These are phyloP conservation scores for Hypoxylon crocopeplum DNA, from an alignment of 495 filamentous ascomycete genomes.

Conservation along the genomic window DNA sequence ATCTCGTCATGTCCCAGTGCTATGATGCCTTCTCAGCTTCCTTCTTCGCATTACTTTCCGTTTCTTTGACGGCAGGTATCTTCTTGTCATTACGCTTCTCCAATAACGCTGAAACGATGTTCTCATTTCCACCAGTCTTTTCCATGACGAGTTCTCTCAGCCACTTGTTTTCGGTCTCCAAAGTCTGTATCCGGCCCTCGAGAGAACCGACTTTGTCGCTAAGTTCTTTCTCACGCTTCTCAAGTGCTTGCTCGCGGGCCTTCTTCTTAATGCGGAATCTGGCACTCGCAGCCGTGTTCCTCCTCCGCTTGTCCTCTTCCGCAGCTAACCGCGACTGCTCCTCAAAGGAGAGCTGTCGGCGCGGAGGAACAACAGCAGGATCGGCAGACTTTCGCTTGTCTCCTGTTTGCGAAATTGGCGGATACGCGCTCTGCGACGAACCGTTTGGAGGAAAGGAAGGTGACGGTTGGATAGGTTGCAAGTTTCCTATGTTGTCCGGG, in stretches of 20 bases:
- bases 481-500: constrained; percentile 49
- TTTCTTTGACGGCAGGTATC: constrained; percentile 12
- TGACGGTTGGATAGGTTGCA: constrained; percentile 57
- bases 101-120: constrained; percentile 53
- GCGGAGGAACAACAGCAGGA: constrained; percentile 43
- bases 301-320: constrained; percentile 95
- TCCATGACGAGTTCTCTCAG: constrained; percentile 91
- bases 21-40: constrained; percentile 33
- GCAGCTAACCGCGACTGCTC: constrained; percentile 78
- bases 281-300: constrained; percentile 93
- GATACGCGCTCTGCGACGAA: constrained; percentile 51
- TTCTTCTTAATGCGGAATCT: constrained; percentile 99
- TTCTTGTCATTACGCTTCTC: constrained; percentile 47
- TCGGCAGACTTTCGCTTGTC: constrained; percentile 60
- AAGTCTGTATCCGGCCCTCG: constrained; percentile 80
- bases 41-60: constrained; percentile 17
- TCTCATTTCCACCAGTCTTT: constrained; percentile 73
- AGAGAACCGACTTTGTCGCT: constrained; percentile 79
- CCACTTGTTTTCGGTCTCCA: constrained; percentile 98
- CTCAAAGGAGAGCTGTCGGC: constrained; percentile 60
- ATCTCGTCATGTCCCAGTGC: too few species aligned
- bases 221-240: constrained; percentile 89
- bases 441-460: constrained; percentile 47
- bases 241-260: constrained; percentile 92
- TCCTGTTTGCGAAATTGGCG: constrained; percentile 45